A percentile compares a stretch with the other conserved stretches of the same genome.
Conservation (phyloP, 192 early-diverging fungal species). For the Coemansia sp. region DNA sequence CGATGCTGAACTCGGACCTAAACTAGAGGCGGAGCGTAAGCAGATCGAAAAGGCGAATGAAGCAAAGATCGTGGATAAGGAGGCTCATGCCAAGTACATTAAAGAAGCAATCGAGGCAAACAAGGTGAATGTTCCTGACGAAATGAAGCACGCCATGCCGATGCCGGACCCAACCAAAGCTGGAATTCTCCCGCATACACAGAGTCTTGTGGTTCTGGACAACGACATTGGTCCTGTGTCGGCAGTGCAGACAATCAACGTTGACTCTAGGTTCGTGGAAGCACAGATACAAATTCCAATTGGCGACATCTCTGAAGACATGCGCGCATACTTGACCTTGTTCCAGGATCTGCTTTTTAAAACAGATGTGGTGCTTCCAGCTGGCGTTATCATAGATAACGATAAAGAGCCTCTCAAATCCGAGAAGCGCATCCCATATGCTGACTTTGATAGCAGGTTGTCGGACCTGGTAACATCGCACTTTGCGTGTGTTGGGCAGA, state of each 20-base stretch:
- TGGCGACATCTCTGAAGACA: constrained; percentile 51
- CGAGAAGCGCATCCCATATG: too few relatives aligned
- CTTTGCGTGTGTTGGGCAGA: constrained; percentile 32
- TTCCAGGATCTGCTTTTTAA: constrained; percentile 76
- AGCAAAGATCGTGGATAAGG: neutral
- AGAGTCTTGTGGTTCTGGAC: neutral
- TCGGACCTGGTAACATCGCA: too few relatives aligned
- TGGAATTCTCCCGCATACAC: constrained; percentile 18
- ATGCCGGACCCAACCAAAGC: constrained; percentile 27
- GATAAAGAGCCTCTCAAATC: constrained; percentile 3
- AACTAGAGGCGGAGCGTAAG: constrained; percentile 30
- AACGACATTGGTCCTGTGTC: constrained; percentile 50
- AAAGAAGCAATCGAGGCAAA: constrained; percentile 38
- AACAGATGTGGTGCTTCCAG: constrained; percentile 23
- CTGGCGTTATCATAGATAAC: constrained; percentile 21
- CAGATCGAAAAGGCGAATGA: neutral
- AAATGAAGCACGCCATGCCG: constrained; percentile 59
- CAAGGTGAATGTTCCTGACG: constrained; percentile 50
- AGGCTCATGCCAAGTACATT: constrained; percentile 52
- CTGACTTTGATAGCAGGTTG: too few relatives aligned
- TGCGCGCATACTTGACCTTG: constrained; percentile 69
- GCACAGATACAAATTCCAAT: constrained; percentile 59
- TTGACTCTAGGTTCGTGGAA: constrained; percentile 67
- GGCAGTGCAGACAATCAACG: constrained; percentile 31
- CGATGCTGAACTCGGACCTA: neutral